Evolutionary conservation across 139 green algal species (phyloP), one percentile per base, ranked within the genome.

Genomic region (Coelastrella sp.): DNA sequence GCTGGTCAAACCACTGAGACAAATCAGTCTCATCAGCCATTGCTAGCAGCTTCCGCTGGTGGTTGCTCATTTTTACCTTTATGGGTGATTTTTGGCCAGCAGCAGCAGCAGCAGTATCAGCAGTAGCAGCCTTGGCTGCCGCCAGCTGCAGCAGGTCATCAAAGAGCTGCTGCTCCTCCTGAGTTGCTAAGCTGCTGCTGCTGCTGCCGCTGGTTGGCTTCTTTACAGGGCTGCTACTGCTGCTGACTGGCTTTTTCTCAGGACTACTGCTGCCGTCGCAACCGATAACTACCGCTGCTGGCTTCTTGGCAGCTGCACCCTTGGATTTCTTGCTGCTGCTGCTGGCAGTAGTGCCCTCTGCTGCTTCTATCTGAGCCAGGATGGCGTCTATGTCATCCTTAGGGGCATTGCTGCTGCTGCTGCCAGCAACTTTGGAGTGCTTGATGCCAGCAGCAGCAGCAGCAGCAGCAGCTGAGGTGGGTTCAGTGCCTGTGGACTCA

Each of bases 321-420:
- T 72, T 82, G 24, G 19, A 20, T 57, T 63, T 85, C 15, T 58
- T 82, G 75, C 75, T 82, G 75, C 75, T 76, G 75, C 75, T 70
- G 79, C 79, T 85, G 68, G 15, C 19, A 70, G 79, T 57, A 57
- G 79, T 57, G n/a, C 27, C 27, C n/a, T 10, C 78, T 58, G 78
- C 57, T 25, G 79, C 79, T 85, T 61, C 25, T 72, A 72, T 85
- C 79, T 70, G 19, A 4, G 24, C 57, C 79, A 85, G 9, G 7
- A 85, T 72, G 20, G 60, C 61, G 0, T 85, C 79, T 60, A 85
- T 85, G 19, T 85, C 79, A 85, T 85, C 79, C 27, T 70, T 19
- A 24, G 22, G 35, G 7, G 7, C 20, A 63, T 57, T 9, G 22
- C 61, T 63, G 49, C 79, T 85, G 79, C 79, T 68, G 57, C 56